Evolutionary conservation across 768 basidiomycete genomes (phyloP), one percentile per base, ranked within the genome.

Genomic region (Agaricus sinodeliciosus): DNA sequence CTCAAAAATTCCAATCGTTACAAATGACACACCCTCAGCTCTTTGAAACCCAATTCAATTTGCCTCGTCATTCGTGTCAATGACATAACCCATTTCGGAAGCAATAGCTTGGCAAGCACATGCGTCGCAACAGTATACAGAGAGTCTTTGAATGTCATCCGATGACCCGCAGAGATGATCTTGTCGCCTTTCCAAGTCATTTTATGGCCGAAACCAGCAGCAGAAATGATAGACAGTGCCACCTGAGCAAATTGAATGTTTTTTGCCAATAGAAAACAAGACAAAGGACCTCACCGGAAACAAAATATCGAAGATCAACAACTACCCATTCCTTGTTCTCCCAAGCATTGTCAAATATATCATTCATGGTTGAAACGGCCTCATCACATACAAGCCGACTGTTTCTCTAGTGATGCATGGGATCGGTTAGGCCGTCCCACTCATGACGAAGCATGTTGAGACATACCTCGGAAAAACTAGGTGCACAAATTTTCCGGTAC

Each of bases 391-490:
- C 77, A 51, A 80, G 60, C 52, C 67, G 69, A 52, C 72, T 76
- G 47, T 77, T 75, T 25, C 66, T 69, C 75, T 77, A 28, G 19
- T 22, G 15, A 27, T 8, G 15, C 1, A 25, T 26, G 22, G 2
- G 22, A 8, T 5, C 26, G 4, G 4, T 31, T 31, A 31, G 11
- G 31, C 3, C 7, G 31, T 31, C 22, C 22, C 22, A 22, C 3
- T 22, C 22, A 22, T 22, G 22, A 22, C 8, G 31, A 28, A 8
- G 56, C 13, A 3, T 1, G n/a, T 13, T 8, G 26, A 57, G 66
- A 36, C 11, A 31, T 49, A 82, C 81, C 61, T 84, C 82, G 3
- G 80, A 79, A 63, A 85, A 86, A 0, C 81, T 77, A 12, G 83
- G 81, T 3, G 81, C 80, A 15, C 76, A 66, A 37, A 86, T 75